phyloP scores from a whole-genome alignment of 108 stramenopile genomes.

The Hondaea fermentalgiana region DNA sequence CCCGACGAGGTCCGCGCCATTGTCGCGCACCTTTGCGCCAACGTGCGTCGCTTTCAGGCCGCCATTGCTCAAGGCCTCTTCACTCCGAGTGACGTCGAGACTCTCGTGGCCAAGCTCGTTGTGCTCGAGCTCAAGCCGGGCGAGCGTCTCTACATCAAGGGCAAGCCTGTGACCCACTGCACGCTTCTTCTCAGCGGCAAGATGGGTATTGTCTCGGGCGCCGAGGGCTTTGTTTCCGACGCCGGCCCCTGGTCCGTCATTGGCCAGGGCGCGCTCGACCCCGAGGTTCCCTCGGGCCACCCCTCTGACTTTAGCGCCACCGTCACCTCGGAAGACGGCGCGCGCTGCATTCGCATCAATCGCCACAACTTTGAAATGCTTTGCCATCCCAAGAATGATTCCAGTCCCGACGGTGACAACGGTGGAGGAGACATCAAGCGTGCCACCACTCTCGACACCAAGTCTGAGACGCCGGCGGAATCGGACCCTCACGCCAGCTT shows the following conservation, averaged over 20 bases:
- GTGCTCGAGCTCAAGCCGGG: neutral
- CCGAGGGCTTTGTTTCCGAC: slow-evolving; percentile 70
- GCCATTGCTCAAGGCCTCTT: neutral
- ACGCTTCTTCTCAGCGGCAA: slow-evolving; percentile 74
- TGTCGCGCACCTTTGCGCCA: neutral
- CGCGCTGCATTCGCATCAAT: neutral
- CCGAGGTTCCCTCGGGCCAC: neutral
- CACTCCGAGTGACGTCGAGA: neutral
- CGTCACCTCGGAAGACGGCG: neutral
- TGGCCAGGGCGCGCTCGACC: slow-evolving; percentile 27
- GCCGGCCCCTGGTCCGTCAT: slow-evolving; percentile 75
- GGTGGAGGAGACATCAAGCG: neutral
- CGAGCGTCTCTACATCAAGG: neutral
- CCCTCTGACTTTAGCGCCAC: neutral
- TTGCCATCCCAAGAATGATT: neutral
- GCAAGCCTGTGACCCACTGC: slow-evolving; percentile 18
- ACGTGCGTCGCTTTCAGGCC: neutral
- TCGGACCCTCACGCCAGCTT: too few relatives aligned
- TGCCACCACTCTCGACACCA: neutral
- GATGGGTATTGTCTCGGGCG: slow-evolving; percentile 67
- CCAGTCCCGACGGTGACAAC: neutral
- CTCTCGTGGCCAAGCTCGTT: neutral
- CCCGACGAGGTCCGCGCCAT: slow-evolving; percentile 2
- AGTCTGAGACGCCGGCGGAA: too few relatives aligned
- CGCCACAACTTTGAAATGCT: neutral